Base-by-base conservation (phyloP, 1,284 basidiomycete genomes). In the Omphalotus olearius region DNA sequence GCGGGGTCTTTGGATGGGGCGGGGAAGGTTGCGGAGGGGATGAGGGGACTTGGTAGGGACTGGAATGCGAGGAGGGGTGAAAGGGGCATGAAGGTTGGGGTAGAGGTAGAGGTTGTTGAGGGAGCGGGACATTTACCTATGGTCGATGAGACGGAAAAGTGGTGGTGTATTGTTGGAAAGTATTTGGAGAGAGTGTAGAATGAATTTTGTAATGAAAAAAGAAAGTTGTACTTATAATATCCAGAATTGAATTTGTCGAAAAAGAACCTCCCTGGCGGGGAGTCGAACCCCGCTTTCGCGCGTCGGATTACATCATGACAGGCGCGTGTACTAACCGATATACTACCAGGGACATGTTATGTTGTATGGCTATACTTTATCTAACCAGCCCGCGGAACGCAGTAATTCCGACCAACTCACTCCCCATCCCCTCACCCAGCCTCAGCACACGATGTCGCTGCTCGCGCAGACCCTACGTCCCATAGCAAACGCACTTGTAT, bases 101-200 rank as follows among this genome's bases (percentile, higher is more conserved):
- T 71, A 4, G 56, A 65, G 26, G 72, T 66, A 54, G 60, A 59
- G n/a, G 64, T 63, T 35, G 65, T 79, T 4, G 62, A 61, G 17
- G 61, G 61, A 9, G 65, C 73, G 0, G 76, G 76, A 0, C 76
- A 79, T 64, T 59, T 79, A 6, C 76, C 76, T 0, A 78, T 79
- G 75, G 62, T 78, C 6, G 76, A 79, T 57, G 64, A 68, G 48
- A 71, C 74, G 2, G 68, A 70, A 51, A 54, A 54, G 25, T 78
- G 72, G 53, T 70, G 66, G 61, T 58, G 62, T 16, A 57, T 59
- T 28, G 56, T 73, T 25, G 56, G 56, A 3, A 47, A 39, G 3
- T 74, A 45, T 44, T 41, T 52, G 17, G 37, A 13, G 26, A 28
- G 25, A n/a, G 30, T 33, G 30, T 33, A 33, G 13, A 33, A 13